phyloP scores from a whole-genome alignment of 1,284 basidiomycete genomes.

The Bjerkandera adusta region DNA sequence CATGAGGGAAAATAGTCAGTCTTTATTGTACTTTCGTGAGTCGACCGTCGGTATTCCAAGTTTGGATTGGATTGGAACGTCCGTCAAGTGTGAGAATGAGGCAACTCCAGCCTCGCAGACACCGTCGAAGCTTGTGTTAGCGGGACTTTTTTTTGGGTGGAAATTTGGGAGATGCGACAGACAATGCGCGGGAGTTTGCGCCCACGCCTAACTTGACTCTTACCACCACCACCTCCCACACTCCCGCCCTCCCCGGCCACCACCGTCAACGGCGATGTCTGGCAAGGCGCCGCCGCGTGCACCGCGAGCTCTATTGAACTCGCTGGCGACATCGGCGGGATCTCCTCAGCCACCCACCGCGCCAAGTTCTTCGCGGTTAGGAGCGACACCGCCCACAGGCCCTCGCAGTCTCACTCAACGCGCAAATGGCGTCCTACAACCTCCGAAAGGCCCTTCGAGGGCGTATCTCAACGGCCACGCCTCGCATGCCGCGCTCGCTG shows the following conservation, averaged over 20 bases:
- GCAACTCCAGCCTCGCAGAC: no score
- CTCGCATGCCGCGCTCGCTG: constrained; percentile 24
- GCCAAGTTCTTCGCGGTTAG: constrained; percentile 38
- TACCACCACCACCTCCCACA: constrained; percentile 15
- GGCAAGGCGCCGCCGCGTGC: constrained; percentile 73
- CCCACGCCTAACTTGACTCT: constrained; percentile 13
- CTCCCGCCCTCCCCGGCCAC: constrained; percentile 8
- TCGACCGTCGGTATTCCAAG: no score
- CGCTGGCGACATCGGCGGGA: constrained; percentile 32
- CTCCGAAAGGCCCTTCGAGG: constrained; percentile 24
- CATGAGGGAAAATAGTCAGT: no score
- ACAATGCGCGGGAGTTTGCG: no score
- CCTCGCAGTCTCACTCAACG: constrained; percentile 50
- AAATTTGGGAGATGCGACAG: no score
- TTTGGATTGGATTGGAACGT: no score
- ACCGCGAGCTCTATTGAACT: constrained; percentile 60
- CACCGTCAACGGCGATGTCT: constrained; percentile 45
- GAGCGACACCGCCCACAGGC: constrained; percentile 53
- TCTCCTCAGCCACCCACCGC: constrained; percentile 18
- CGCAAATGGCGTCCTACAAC: constrained; percentile 1
- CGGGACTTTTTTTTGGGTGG: no score
- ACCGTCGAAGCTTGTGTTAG: no score
- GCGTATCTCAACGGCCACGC: constrained; percentile 29
- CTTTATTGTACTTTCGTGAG: no score
- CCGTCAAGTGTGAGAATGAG: no score